Evolutionary conservation across 176 grass and related monocot genomes (phyloP), one percentile per base, ranked within the genome.

Genomic region (Secale cereale): DNA sequence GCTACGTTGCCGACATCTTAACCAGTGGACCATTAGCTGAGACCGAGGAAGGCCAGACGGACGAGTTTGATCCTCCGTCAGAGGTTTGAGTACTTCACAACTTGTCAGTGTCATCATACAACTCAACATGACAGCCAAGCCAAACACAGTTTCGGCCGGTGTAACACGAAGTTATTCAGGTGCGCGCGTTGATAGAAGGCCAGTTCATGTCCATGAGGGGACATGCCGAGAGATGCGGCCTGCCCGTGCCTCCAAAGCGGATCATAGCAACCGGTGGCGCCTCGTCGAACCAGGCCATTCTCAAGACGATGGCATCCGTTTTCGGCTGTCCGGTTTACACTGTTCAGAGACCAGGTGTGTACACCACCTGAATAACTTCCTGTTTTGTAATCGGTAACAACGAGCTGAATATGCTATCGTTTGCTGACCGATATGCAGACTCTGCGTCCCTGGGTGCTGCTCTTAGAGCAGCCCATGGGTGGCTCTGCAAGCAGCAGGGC

Each of bases 161-260:
- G 66, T 35, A 10, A 69, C 28, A 76, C 15, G 13, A 16, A 5
- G 3, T 65, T 36, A 39, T 78, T 63, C 72, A 87, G 89, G 87
- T 94, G 6, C 85, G 73, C 5, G 96, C 93, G 4, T 65, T 94
- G 30, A 78, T 95, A 77, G 88, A 98, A 91, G 93, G 96, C 1
- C 96, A 98, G 68, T 89, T 95, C 36, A 74, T 98, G 59, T 95
- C 93, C 26, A 95, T 94, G 91, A 90, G 86, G 45, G 96, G 89
- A 13, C 96, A 95, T 92, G 85, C 93, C 17, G 93, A 94, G 81
- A 85, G 84, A 39, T 98, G 91, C 59, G 96, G 93, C 16, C 87
- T 98, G 83, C 89, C 93, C 26, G 84, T 71, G 73, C 91, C 96
- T 73, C 91, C 93, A 2, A 95, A 95, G n/a, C 86, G 89, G 8